A percentile compares a stretch with the other conserved stretches of the same genome.
These are phyloP conservation scores for Tubosaeta brunneosetosa DNA, from an alignment of 768 basidiomycete genomes.

Conservation along the genomic window DNA sequence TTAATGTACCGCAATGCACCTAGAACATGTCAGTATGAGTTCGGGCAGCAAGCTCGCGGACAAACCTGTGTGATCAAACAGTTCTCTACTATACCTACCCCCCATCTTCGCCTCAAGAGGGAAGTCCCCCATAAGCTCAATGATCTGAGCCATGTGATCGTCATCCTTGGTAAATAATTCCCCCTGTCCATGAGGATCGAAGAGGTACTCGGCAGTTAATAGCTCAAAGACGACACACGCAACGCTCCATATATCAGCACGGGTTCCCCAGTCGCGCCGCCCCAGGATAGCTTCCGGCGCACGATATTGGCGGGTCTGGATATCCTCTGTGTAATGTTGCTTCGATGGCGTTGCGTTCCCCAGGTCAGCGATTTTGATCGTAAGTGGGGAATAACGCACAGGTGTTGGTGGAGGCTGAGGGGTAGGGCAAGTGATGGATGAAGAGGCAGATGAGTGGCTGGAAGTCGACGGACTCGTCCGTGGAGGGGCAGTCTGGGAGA, in stretches of 20 bases:
- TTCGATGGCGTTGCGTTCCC: slow-evolving; percentile 92
- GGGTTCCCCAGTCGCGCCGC: slow-evolving; percentile 77
- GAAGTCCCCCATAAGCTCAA: slow-evolving; percentile 84
- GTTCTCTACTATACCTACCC: slow-evolving; percentile 78
- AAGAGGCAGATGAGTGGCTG: slow-evolving; percentile 19
- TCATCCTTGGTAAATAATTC: slow-evolving; percentile 88
- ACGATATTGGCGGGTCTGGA: slow-evolving; percentile 94
- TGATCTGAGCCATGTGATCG: slow-evolving; percentile 94
- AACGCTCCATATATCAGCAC: slow-evolving; percentile 88
- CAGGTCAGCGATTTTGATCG: slow-evolving; percentile 90
- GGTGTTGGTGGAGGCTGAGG: slow-evolving; percentile 22
- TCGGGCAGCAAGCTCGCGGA: slow-evolving; percentile 8
- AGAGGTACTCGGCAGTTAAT: slow-evolving; percentile 86
- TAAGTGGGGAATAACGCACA: slow-evolving; percentile 45
- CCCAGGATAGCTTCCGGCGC: slow-evolving; percentile 93
- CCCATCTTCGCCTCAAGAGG: slow-evolving; percentile 70
- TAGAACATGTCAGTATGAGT: slow-evolving; percentile 20
- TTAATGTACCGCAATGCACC: slow-evolving; percentile 70
- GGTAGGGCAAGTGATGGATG: slow-evolving; percentile 19
- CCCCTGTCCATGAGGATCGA: slow-evolving; percentile 81
- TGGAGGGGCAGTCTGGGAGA: slow-evolving; percentile 60
- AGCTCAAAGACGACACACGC: slow-evolving; percentile 91
- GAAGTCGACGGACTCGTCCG: slow-evolving; percentile 13
- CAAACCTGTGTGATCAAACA: slow-evolving; percentile 72
- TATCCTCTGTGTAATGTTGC: slow-evolving; percentile 90